Conservation (phyloP, 2,329 filamentous ascomycete genomes). For the Sporothrix phasma region DNA sequence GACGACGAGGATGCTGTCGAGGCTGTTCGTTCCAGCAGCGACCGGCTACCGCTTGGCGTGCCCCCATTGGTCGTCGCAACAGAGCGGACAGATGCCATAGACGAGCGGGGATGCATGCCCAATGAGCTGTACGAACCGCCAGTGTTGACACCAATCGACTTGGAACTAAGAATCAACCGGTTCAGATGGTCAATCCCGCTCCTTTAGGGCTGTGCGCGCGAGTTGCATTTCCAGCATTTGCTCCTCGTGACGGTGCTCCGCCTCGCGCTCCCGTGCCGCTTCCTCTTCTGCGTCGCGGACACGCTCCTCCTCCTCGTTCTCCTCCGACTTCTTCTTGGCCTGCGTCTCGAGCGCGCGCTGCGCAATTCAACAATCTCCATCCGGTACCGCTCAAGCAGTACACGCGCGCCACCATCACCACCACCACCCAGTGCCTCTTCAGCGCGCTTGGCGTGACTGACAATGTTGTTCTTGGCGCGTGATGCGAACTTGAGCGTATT, state of each 20-base stretch:
- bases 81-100: slow-evolving; percentile 32
- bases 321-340: slow-evolving; percentile 55
- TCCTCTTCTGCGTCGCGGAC: slow-evolving; percentile 60
- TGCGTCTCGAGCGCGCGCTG: slow-evolving; percentile 75
- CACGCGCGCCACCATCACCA: slow-evolving; percentile 76
- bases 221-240: slow-evolving; percentile 99
- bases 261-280: slow-evolving; percentile 64
- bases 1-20: slow-evolving; percentile 57
- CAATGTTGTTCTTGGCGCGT: slow-evolving; percentile 92
- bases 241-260: slow-evolving; percentile 81
- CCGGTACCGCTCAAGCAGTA: slow-evolving; percentile 83
- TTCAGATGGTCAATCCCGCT: slow-evolving; percentile 96
- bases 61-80: slow-evolving; percentile 47
- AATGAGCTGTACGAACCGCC: slow-evolving; percentile 62
- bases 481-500: slow-evolving; percentile 97
- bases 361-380: slow-evolving; percentile 82
- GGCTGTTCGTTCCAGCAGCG: slow-evolving; percentile 51
- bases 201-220: slow-evolving; percentile 87
- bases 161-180: slow-evolving; percentile 86
- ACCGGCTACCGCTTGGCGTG: slow-evolving; percentile 22
- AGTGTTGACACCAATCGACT: slow-evolving; percentile 85
- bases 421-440: slow-evolving; percentile 75
- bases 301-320: slow-evolving; percentile 48
- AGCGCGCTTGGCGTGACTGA: slow-evolving; percentile 91
- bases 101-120: slow-evolving; percentile 56